Evolutionary conservation across 495 filamentous ascomycete species (phyloP).

Genomic region (Penicillium longicatenatum): DNA sequence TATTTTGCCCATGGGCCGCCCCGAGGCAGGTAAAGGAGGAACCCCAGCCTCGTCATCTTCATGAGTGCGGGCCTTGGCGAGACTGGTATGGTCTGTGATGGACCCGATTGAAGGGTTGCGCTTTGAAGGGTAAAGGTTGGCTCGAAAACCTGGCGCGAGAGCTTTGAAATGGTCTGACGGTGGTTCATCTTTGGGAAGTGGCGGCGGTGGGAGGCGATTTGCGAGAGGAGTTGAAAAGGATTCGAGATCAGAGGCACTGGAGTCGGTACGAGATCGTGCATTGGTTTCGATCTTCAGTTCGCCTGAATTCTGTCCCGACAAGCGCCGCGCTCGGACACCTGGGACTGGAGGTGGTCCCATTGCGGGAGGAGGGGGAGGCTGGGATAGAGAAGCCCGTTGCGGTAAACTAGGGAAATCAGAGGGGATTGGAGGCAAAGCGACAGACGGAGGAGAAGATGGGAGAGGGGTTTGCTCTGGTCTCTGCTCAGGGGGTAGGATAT

Average conservation of each 20-base stretch:
- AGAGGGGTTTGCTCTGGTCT: conserved; percentile 30
- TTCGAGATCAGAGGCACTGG: conserved; percentile 45
- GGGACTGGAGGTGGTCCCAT: conserved; percentile 44
- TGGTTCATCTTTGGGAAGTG: conserved; percentile 34
- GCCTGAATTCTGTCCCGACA: conserved; percentile 76
- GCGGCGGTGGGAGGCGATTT: conserved; percentile 30
- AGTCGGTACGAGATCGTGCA: conserved; percentile 44
- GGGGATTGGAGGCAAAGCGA: conserved; percentile 33
- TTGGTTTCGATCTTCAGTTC: conserved; percentile 90
- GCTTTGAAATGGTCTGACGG: conserved; percentile 23
- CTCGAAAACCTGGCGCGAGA: conserved; percentile 25
- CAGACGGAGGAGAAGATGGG: conserved; percentile 31
- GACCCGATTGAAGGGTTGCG: conserved; percentile 39
- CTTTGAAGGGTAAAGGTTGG: conserved; percentile 26
- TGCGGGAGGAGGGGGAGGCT: conserved; percentile 33
- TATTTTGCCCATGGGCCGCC: conserved; percentile 51
- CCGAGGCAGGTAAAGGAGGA: conserved; percentile 43
- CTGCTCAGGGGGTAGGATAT: conserved; percentile 33
- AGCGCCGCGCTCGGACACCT: conserved; percentile 75
- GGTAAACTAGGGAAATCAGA: conserved; percentile 27
- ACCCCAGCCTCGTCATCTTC: conserved; percentile 44
- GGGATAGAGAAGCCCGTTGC: conserved; percentile 27
- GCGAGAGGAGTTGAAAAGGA: conserved; percentile 29
- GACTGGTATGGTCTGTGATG: conserved; percentile 32
- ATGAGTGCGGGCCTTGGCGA: conserved; percentile 43